These are phyloP conservation scores for Suillus tomentosus DNA, from an alignment of 768 basidiomycete genomes.

Conservation along the genomic window DNA sequence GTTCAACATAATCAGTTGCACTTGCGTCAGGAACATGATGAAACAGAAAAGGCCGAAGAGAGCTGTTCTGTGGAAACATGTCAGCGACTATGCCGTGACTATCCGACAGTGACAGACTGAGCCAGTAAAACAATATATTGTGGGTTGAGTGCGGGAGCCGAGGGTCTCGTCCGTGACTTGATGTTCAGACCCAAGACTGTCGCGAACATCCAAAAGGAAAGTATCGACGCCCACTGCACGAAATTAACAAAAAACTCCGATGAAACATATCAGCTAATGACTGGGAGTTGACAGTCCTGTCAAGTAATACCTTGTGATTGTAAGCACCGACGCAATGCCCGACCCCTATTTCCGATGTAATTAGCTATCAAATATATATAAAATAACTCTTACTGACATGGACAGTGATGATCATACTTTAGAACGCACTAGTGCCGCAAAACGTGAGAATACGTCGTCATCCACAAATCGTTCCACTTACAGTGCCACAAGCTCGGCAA, in stretches of 20 bases:
- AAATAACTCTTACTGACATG: conserved; percentile 53
- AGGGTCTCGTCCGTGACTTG: conserved; percentile 25
- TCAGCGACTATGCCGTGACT: conserved; percentile 15
- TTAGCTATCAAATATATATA: background rate
- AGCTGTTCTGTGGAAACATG: conserved; percentile 48
- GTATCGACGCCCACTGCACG: conserved; percentile 59
- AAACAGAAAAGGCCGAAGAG: conserved; percentile 74
- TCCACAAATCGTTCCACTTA: conserved; percentile 37
- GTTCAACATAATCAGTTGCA: conserved; percentile 59
- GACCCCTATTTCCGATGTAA: conserved; percentile 57
- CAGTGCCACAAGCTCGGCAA: conserved; percentile 81
- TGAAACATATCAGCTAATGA: conserved; percentile 2
- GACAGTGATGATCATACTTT: conserved; percentile 89
- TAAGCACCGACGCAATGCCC: conserved; percentile 93
- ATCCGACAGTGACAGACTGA: conserved; percentile 51
- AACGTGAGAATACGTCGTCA: conserved; percentile 1
- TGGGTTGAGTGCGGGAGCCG: conserved; percentile 48
- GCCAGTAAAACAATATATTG: conserved; percentile 74
- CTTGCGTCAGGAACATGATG: conserved; percentile 58
- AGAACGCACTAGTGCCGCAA: conserved; percentile 65
- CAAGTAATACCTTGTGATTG: conserved; percentile 72
- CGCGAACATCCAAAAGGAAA: conserved; percentile 62
- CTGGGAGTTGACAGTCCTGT: conserved; percentile 13
- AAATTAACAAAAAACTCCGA: conserved; percentile 84
- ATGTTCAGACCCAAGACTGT: conserved; percentile 60